Base-by-base conservation (phyloP, 2,329 filamentous ascomycete species). In the Emmonsiellopsis sp. region DNA sequence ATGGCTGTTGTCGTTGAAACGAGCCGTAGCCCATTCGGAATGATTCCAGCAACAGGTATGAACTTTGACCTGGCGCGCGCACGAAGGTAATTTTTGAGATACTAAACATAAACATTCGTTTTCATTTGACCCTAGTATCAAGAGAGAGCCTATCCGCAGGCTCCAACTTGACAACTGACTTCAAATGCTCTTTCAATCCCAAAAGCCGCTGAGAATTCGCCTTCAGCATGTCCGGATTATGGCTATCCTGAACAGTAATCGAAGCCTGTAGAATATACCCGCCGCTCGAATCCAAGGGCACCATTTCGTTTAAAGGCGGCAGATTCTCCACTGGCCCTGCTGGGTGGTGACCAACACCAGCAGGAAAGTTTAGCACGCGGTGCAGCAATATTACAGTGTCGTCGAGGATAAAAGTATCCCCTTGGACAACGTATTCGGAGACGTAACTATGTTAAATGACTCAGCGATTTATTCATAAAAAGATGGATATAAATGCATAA, bases 71-170 rank as follows among this genome's bases (percentile, higher is more conserved):
- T 5, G 5, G 21, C 21, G 21, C 21, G 21, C 21, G 3, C 21
- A 27, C 5, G 21, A 27, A 27, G 21, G 21, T 27, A 27, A 4
- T 27, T 27, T 5, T 27, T 27, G 21, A 27, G 21, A 27, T 27
- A 27, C 21, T 27, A 27, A 27, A 27, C 21, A 27, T 27, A 27
- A 27, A 27, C 5, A 27, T 27, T 27, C 21, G 21, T 27, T 52
- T 63, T 73, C 45, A 79, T 64, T 77, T 82, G 40, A 82, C 77
- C 53, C 81, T 73, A 2, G 81, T 81, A 62, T 85, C 81, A 57
- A 85, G 67, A 31, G 77, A 71, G 49, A 85, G 65, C 49, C 82
- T 71, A 65, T 85, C 80, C 1, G 78, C 79, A 45, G 78, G 73
- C 46, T 75, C 72, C 59, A 85, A 62, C 50, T 80, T 77, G 21